Base-by-base conservation (phyloP, 1,139 yeast genomes). In the Kazachstania sp. region DNA sequence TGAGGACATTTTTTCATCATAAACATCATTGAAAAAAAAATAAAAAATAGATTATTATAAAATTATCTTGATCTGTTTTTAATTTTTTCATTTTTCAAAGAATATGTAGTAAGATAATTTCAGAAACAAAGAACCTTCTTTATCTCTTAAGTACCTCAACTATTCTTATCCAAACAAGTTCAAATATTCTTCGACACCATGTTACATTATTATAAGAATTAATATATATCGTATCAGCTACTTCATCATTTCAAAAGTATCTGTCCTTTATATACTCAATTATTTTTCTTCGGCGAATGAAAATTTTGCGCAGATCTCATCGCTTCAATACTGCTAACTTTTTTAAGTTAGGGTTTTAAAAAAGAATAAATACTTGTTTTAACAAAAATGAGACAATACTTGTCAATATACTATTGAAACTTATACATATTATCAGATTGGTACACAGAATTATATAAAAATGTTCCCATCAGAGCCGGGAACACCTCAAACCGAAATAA, bases 1-100 rank as follows among this genome's bases (percentile, higher is more conserved):
- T 53, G 56, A 61, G 67, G 69, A 64, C 69, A 52, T 61, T 55
- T 59, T 65, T 65, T 66, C 70, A 66, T 66, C 70, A 66, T 57
- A 62, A 61, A 63, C 63, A 59, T 43, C 39, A 29, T 6, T 11
- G 15, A 15, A 4, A 16, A 18, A n/a, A n/a, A 23, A n/a, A 13
- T 26, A 32, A 32, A 23, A 23, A 23, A 23, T 23, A 23, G 3
- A 3, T 23, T 23, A 7, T 7, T 23, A 3, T 2, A 23, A 23
- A 23, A 23, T 23, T 23, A 23, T 23, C 28, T 23, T 9, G 28
- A 7, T 23, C 8, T 23, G 28, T 23, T 23, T 7, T n/a, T n/a
- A n/a, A n/a, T n/a, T n/a, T n/a, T n/a, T n/a, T n/a, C n/a, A n/a
- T n/a, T 7, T 23, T 7, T 4, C 8, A 9, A 23, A 23, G 28